Base-by-base conservation (phyloP, 192 early-diverging fungal genomes). In the Podochytrium sp. region DNA sequence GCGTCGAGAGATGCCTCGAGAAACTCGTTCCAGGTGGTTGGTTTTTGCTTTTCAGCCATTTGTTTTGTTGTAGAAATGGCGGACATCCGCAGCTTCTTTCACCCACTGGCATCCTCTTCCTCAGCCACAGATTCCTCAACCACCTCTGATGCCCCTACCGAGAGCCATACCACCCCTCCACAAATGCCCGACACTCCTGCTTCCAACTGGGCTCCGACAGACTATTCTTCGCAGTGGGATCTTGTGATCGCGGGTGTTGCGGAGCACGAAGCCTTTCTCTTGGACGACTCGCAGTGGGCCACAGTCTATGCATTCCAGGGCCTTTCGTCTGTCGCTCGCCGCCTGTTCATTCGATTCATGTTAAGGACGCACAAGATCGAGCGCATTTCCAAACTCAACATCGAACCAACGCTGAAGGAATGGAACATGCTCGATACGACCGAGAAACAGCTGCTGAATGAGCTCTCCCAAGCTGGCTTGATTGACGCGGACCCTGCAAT, bases 221-320 rank as follows among this genome's bases (percentile, higher is more conserved):
- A n/a, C n/a, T n/a, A n/a, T n/a, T n/a, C n/a, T n/a, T n/a, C n/a
- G 27, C 77, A 78, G 53, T 64, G 71, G 77, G 32, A 41, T 3
- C 27, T 23, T 2, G 71, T 78, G 29, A 60, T 73, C 51, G 51
- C 29, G 5, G 50, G 41, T 42, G 64, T 78, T 18, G 1, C 12
- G 6, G 53, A 55, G 16, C 23, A 42, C 23, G 77, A 78, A 33
- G 12, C 39, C 5, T 71, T 74, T 39, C 71, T 78, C 6, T 41
- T 78, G 56, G 53, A 66, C 63, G 53, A 23, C 38, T 30, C 37
- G 1, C 50, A 73, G 1, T 16, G 14, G n/a, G 23, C 52, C 2
- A 27, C 55, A 3, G 33, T 74, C 7, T 5, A 47, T 12, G 33
- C 65, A 3, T 78, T 73, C 55, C n/a, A 10, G 47, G 14, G 25